Base-by-base conservation (phyloP, 208 protist species). In the Crithidia mellificae region DNA sequence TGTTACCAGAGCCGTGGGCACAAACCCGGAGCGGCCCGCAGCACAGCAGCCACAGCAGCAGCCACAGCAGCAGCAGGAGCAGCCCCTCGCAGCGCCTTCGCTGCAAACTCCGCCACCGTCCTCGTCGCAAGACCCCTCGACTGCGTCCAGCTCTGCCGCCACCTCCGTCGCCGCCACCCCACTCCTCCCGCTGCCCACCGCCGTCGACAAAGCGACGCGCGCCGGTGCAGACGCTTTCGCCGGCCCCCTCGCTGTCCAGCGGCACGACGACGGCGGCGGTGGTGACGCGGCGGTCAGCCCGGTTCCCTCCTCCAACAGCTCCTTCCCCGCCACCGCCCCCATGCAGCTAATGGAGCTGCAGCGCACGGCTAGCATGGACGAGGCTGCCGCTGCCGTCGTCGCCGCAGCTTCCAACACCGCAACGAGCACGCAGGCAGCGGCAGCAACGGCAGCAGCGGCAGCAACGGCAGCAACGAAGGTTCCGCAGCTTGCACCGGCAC, bases 131-230 rank as follows among this genome's bases (percentile, higher is more conserved):
- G 61, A 66, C 0, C 43, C 36, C 6, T 43, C 53, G 6, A 63
- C 32, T 0, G 46, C 52, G 2, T 36, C 54, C 6, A 56, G 34
- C 50, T 76, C 63, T n/a, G 30, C 36, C 19, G 41, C 30, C 15
- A 66, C 46, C 2, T 64, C 63, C 8, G 49, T 59, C n/a, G 39
- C 30, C 6, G 56, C 34, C 27, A 70, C 70, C 1, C 70, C 63
- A 20, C 36, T 70, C 15, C 57, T 65, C 46, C 63, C 70, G 49
- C 44, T 70, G 63, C 39, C 70, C 6, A 24, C 63, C 19, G 56
- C 54, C 0, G 39, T 46, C 2, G 56, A 15, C 4, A 41, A 22
- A 12, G 38, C 27, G 2, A 55, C 32, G 14, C 59, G 43, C 38
- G 3, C 46, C 0, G 30, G 38, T 29, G 30, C 30, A 2, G 29